These are phyloP conservation scores for Phytophthora pini DNA, from an alignment of 352 stramenopile genomes.

Conservation along the genomic window DNA sequence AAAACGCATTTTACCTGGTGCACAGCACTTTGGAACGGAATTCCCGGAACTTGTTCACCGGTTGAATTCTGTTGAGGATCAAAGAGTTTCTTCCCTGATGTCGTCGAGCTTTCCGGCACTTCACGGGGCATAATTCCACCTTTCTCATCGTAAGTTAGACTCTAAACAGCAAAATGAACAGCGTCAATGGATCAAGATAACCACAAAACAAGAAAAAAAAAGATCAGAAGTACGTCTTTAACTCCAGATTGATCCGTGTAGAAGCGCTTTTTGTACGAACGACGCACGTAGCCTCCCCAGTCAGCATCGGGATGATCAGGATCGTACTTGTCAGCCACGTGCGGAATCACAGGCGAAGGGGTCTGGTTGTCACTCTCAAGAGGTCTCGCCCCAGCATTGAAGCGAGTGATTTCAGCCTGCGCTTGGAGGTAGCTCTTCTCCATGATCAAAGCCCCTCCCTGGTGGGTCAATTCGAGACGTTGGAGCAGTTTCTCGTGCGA, in stretches of 20 bases:
- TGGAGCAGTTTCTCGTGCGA: slow-evolving; percentile 31
- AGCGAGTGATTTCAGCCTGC: slow-evolving; percentile 44
- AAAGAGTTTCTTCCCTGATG: slow-evolving; percentile 62
- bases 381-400: slow-evolving; percentile 27
- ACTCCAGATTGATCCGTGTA: slow-evolving; percentile 45
- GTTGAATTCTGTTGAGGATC: slow-evolving; percentile 51
- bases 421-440: slow-evolving; percentile 53
- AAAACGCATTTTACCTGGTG: slow-evolving; percentile 49
- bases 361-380: slow-evolving; percentile 20
- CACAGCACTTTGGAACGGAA: slow-evolving; percentile 70
- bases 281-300: slow-evolving; percentile 73
- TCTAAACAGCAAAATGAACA: slow-evolving; percentile 31
- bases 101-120: slow-evolving; percentile 16
- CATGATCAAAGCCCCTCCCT: slow-evolving; percentile 21
- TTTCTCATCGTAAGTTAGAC: slow-evolving; percentile 56
- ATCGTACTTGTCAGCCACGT: slow-evolving; percentile 76
- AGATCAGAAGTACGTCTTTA: slow-evolving; percentile 42
- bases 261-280: slow-evolving; percentile 74
- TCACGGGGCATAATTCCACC: slow-evolving; percentile 65
- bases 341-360: slow-evolving; percentile 38
- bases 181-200: not conserved
- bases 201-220: no score
- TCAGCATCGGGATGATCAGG: slow-evolving; percentile 76
- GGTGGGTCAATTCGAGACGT: slow-evolving; percentile 6
- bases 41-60: slow-evolving; percentile 51